Percentiles rank a stretch among this genome's conserved stretches.
Conservation (phyloP, 1,284 basidiomycete species). For the Melampsora larici-populina region DNA sequence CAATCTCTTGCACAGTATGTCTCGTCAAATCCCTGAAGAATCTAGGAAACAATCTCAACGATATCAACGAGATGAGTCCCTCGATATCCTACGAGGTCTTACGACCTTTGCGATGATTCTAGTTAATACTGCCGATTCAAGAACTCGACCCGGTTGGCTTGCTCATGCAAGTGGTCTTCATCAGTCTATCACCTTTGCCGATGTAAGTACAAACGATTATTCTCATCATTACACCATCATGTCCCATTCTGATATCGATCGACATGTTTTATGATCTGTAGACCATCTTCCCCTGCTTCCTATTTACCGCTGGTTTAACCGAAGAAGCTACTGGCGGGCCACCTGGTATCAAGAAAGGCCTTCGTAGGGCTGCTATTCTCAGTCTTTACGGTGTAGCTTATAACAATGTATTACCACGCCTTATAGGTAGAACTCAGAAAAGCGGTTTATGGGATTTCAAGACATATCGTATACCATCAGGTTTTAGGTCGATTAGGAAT, state of each 20-base stretch:
- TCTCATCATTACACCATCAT: background rate
- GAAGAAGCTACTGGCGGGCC: background rate
- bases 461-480: conserved; percentile 33
- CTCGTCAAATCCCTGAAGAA: too few relatives aligned
- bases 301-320: conserved; percentile 35
- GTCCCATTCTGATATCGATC: background rate
- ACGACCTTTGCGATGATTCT: conserved; percentile 28
- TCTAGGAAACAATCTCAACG: too few relatives aligned
- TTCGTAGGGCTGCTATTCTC: conserved; percentile 13
- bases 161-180: conserved; percentile 8
- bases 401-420: conserved; percentile 30
- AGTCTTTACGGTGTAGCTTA: conserved; percentile 23
- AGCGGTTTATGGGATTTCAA: background rate
- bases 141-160: conserved; percentile 8
- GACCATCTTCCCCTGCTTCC: conserved; percentile 38
- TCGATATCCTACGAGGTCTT: conserved; percentile 33
- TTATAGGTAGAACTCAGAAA: background rate
- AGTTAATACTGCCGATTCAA: conserved; percentile 30
- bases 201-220: conserved; percentile 5
- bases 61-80: conserved; percentile 17
- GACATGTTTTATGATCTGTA: background rate
- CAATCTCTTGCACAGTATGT: too few relatives aligned
- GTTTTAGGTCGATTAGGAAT: conserved; percentile 30
- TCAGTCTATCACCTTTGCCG: conserved; percentile 37
- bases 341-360: background rate